Conservation (phyloP, 2,329 filamentous ascomycete species). For the Phyllosticta citrichinensis region DNA sequence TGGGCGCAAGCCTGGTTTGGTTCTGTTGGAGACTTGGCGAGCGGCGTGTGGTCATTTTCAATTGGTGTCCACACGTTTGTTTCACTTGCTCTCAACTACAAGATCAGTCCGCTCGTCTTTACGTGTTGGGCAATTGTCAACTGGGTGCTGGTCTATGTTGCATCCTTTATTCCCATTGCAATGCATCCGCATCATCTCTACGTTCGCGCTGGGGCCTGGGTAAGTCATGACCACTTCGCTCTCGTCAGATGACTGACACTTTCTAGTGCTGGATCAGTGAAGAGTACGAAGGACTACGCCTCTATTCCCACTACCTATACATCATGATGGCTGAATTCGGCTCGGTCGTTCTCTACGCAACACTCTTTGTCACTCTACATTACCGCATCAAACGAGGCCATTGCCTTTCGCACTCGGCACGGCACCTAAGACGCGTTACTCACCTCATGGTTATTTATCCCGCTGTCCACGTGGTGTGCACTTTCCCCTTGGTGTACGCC, state of each 20-base stretch:
- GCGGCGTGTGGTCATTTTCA: conserved; percentile 55
- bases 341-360: conserved; percentile 40
- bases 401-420: conserved; percentile 17
- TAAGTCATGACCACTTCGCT: conserved; percentile 16
- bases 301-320: conserved; percentile 56
- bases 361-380: conserved; percentile 31
- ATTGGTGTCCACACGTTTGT: conserved; percentile 60
- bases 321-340: conserved; percentile 48
- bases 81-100: conserved; percentile 48
- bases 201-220: conserved; percentile 55
- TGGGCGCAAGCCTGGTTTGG: conserved; percentile 60
- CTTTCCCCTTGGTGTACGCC: conserved; percentile 53
- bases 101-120: conserved; percentile 42
- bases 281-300: conserved; percentile 43
- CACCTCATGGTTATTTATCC: conserved; percentile 57
- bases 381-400: conserved; percentile 28
- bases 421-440: not conserved
- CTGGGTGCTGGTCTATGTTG: conserved; percentile 51
- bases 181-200: conserved; percentile 41
- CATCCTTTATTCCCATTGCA: conserved; percentile 44
- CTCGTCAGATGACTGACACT: not conserved
- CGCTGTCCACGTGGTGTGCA: conserved; percentile 59
- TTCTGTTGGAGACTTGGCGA: conserved; percentile 55
- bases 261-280: conserved; percentile 53
- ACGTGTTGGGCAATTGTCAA: conserved; percentile 37